Percentiles rank a stretch among this genome's conserved stretches.
Evolutionary conservation across 2,329 filamentous ascomycete species (phyloP).

Genomic region (Kalmusia sp.): DNA sequence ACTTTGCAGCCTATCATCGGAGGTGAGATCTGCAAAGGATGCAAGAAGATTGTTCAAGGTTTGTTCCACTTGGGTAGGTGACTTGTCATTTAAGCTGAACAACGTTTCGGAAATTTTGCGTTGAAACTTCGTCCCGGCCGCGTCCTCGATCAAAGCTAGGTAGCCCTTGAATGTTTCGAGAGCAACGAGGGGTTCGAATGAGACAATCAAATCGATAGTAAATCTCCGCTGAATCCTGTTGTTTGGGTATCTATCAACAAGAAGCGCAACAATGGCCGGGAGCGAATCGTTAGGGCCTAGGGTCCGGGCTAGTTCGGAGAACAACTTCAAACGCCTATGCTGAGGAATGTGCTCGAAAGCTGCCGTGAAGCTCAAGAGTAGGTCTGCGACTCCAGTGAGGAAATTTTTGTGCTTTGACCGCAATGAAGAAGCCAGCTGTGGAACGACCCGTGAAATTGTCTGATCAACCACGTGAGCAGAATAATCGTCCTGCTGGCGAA

Average conservation of each 20-base stretch:
- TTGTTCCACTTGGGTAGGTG: slow-evolving; percentile 41
- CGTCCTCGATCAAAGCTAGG: slow-evolving; percentile 75
- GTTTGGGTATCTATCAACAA: slow-evolving; percentile 87
- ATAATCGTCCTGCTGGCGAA: slow-evolving; percentile 94
- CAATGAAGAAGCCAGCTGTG: slow-evolving; percentile 85
- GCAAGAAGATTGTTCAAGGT: slow-evolving; percentile 48
- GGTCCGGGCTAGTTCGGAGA: slow-evolving; percentile 83
- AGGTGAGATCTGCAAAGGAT: slow-evolving; percentile 47
- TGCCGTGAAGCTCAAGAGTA: slow-evolving; percentile 93
- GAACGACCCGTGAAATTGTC: slow-evolving; percentile 93
- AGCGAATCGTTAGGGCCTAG: slow-evolving; percentile 87
- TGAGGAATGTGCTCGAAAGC: slow-evolving; percentile 95
- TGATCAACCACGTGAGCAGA: slow-evolving; percentile 92
- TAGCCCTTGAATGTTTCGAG: slow-evolving; percentile 79
- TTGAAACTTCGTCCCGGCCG: slow-evolving; percentile 69
- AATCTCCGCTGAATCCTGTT: slow-evolving; percentile 78
- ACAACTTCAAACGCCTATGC: slow-evolving; percentile 82
- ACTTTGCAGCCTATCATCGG: slow-evolving; percentile 37
- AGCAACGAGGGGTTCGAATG: slow-evolving; percentile 77
- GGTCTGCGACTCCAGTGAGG: slow-evolving; percentile 82
- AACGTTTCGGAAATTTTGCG: slow-evolving; percentile 76
- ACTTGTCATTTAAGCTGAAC: slow-evolving; percentile 66
- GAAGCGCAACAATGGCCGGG: slow-evolving; percentile 85
- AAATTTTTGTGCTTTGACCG: slow-evolving; percentile 78
- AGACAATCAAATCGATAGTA: slow-evolving; percentile 73